These are phyloP conservation scores for Sparassis latifolia DNA, from an alignment of 1,284 basidiomycete species.

Conservation along the genomic window DNA sequence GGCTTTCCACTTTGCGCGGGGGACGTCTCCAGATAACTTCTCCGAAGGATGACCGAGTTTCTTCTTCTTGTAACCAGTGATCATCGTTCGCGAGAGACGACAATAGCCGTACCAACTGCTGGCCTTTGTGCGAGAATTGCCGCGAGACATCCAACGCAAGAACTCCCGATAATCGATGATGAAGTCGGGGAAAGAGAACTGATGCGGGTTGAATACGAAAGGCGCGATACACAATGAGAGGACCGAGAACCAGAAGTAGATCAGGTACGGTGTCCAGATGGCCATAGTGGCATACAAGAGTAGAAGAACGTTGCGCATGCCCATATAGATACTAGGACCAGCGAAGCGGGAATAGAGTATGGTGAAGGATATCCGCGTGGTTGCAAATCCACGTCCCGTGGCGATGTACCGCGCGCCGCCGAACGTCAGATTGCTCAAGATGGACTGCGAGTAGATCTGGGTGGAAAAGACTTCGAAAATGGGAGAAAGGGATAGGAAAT, in stretches of 20 bases:
- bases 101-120: constrained; percentile 99
- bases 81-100: constrained; percentile 89
- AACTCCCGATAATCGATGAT: constrained; percentile 98
- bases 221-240: constrained; percentile 89
- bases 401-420: constrained; percentile 97
- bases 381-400: constrained; percentile 95
- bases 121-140: constrained; percentile 90
- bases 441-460: constrained; percentile 94
- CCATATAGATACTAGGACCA: constrained; percentile 97
- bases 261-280: constrained; percentile 88
- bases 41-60: constrained; percentile 93
- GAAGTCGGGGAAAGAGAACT: constrained; percentile 93
- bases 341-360: constrained; percentile 96
- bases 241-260: constrained; percentile 97
- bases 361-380: constrained; percentile 88
- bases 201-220: constrained; percentile 97
- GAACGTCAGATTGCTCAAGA: constrained; percentile 91
- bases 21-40: constrained; percentile 88
- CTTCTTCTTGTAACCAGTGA: constrained; percentile 98
- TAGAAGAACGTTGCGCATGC: constrained; percentile 86
- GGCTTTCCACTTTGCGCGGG: constrained; percentile 82
- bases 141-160: constrained; percentile 95
- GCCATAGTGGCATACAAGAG: constrained; percentile 86
- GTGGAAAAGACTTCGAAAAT: constrained; percentile 97
- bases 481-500: constrained; percentile 91